phyloP scores from a whole-genome alignment of 2,329 filamentous ascomycete genomes.

The Achaetomium macrosporum region DNA sequence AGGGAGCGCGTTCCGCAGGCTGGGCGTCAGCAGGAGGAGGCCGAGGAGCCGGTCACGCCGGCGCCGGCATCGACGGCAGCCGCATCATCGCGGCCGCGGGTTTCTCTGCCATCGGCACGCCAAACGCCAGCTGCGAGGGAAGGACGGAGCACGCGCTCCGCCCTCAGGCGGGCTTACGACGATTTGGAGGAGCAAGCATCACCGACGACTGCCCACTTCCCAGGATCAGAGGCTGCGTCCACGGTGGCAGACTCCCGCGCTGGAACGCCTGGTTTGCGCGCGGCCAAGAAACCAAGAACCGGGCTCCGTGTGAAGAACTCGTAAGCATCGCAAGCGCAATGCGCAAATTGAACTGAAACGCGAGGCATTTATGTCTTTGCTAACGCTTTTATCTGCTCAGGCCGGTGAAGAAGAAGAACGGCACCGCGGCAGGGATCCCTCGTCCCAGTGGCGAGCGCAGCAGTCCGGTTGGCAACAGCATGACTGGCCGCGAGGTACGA shows the following conservation, averaged over 20 bases:
- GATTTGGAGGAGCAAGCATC: conserved; percentile 50
- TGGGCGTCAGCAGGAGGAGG: neutral
- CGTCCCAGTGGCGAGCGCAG: conserved; percentile 58
- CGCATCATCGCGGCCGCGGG: conserved; percentile 11
- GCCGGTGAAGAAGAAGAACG: conserved; percentile 69
- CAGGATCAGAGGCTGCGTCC: conserved; percentile 41
- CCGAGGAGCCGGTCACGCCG: conserved; percentile 1
- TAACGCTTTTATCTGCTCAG: conserved; percentile 38
- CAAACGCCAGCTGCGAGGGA: conserved; percentile 29
- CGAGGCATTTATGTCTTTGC: conserved; percentile 5
- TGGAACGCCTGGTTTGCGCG: conserved; percentile 52
- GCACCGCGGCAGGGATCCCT: conserved; percentile 63
- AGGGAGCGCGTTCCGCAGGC: conserved; percentile 1
- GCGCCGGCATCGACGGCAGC: conserved; percentile 10
- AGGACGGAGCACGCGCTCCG: conserved; percentile 43
- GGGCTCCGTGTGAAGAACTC: conserved; percentile 63
- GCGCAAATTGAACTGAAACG: neutral
- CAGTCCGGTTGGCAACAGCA: conserved; percentile 50
- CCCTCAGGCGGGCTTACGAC: conserved; percentile 48
- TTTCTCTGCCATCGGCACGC: conserved; percentile 16
- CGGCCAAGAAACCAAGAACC: conserved; percentile 54
- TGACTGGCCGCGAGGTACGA: conserved; percentile 48
- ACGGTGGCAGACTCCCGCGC: conserved; percentile 52
- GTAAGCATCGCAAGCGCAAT: conserved; percentile 40
- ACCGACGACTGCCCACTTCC: conserved; percentile 45